Conservation (phyloP, 2,329 filamentous ascomycete genomes). For the Talaromyces funiculosus region DNA sequence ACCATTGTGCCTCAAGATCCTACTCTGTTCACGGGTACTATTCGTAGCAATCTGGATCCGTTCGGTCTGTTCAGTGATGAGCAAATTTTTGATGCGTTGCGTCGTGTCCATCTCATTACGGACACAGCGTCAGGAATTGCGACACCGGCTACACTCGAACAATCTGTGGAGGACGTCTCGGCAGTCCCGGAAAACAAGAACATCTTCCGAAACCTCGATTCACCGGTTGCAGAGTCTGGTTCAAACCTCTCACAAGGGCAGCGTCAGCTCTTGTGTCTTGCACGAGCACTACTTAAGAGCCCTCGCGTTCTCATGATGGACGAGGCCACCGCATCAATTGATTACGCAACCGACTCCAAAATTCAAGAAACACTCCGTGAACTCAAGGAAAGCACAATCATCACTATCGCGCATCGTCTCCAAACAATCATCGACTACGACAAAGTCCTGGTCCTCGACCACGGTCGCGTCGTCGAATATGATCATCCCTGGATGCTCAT, state of each 20-base stretch:
- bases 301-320: conserved; percentile 98
- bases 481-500: conserved; percentile 84
- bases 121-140: conserved; percentile 30
- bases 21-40: conserved; percentile 86
- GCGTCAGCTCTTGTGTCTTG: conserved; percentile 87
- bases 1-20: conserved; percentile 96
- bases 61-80: conserved; percentile 86
- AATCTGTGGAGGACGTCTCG: conserved; percentile 20
- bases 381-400: conserved; percentile 77
- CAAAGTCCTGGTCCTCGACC: conserved; percentile 90
- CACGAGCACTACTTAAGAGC: conserved; percentile 82
- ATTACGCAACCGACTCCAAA: conserved; percentile 91
- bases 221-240: conserved; percentile 80
- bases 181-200: conserved; percentile 73
- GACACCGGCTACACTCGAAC: conserved; percentile 28
- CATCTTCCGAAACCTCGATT: conserved; percentile 80
- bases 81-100: conserved; percentile 78
- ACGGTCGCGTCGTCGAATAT: conserved; percentile 80
- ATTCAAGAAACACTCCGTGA: conserved; percentile 97
- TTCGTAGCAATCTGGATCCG: conserved; percentile 87
- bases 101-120: conserved; percentile 77
- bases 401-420: conserved; percentile 91
- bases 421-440: conserved; percentile 98
- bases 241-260: conserved; percentile 95
- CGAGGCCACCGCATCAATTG: conserved; percentile 94